phyloP scores from a whole-genome alignment of 2,329 filamentous ascomycete genomes.

The Botryotinia globosa region DNA sequence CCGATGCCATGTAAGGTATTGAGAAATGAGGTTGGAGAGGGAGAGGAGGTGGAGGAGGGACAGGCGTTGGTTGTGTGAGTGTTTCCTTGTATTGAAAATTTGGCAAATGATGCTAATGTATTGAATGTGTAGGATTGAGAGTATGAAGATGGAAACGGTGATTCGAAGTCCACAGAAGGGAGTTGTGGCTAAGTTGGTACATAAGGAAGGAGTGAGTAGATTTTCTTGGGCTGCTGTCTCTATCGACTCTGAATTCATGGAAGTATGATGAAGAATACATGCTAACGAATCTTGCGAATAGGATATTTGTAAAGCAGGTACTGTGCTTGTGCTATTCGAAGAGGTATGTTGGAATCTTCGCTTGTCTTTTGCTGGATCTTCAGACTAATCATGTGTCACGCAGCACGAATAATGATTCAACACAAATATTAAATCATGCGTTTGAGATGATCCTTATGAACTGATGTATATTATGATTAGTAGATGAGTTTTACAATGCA shows the following conservation, averaged over 20 bases:
- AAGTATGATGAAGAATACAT: neutral
- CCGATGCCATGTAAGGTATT: slow-evolving; percentile 98
- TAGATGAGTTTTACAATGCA: neutral
- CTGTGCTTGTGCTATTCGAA: slow-evolving; percentile 71
- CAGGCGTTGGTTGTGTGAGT: slow-evolving; percentile 79
- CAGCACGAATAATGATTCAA: slow-evolving; percentile 1
- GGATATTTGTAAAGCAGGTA: slow-evolving; percentile 78
- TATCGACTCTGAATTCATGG: neutral
- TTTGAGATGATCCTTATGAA: neutral
- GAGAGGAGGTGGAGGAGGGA: slow-evolving; percentile 79
- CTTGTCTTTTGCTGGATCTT: neutral
- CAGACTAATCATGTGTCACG: neutral
- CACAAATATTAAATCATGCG: neutral
- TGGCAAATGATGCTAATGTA: slow-evolving; percentile 30
- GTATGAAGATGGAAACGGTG: slow-evolving; percentile 88
- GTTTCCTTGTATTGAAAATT: slow-evolving; percentile 27
- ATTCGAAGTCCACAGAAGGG: slow-evolving; percentile 75
- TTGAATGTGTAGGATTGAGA: slow-evolving; percentile 60
- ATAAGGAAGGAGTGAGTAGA: slow-evolving; percentile 69
- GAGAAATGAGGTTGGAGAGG: slow-evolving; percentile 81
- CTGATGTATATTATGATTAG: slow-evolving; percentile 8
- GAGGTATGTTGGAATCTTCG: slow-evolving; percentile 36
- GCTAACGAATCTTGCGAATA: slow-evolving; percentile 37
- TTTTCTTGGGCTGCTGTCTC: slow-evolving; percentile 3
- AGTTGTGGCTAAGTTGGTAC: slow-evolving; percentile 67